Conservation (phyloP, 1,284 basidiomycete species). For the Rhodotorula mucilaginosa region DNA sequence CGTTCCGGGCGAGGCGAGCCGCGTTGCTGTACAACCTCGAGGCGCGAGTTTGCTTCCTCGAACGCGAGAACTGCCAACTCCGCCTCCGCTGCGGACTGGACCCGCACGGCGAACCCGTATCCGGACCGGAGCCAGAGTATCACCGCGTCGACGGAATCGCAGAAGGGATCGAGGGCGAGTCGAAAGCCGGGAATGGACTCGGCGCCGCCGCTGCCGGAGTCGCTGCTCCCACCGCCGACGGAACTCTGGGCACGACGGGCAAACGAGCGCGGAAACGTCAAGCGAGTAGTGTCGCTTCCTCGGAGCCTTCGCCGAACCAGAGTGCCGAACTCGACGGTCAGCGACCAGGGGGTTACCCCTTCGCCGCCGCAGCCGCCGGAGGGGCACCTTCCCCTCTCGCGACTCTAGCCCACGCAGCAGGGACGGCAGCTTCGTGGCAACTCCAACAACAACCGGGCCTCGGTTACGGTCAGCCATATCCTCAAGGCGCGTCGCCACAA, state of each 20-base stretch:
- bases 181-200: neutral
- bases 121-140: constrained; percentile 6
- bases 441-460: too few relatives aligned
- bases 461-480: neutral
- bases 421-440: neutral
- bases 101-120: constrained; percentile 6
- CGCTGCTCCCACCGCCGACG: too few relatives aligned
- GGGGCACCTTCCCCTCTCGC: neutral
- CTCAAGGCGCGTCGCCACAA: neutral
- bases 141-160: neutral
- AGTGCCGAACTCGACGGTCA: too few relatives aligned
- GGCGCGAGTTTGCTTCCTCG: constrained; percentile 73
- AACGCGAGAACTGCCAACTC: constrained; percentile 76
- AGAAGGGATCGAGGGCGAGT: neutral
- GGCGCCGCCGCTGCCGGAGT: too few relatives aligned
- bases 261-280: too few relatives aligned
- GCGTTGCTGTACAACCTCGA: constrained; percentile 84
- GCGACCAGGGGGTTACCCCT: too few relatives aligned
- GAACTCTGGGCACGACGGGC: too few relatives aligned
- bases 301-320: too few relatives aligned
- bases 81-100: constrained; percentile 48
- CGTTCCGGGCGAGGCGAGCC: constrained; percentile 83
- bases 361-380: too few relatives aligned
- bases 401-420: neutral
- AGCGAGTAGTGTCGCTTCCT: too few relatives aligned